Conservation (phyloP, 306 rosid genomes). For the Argentina anserina region DNA sequence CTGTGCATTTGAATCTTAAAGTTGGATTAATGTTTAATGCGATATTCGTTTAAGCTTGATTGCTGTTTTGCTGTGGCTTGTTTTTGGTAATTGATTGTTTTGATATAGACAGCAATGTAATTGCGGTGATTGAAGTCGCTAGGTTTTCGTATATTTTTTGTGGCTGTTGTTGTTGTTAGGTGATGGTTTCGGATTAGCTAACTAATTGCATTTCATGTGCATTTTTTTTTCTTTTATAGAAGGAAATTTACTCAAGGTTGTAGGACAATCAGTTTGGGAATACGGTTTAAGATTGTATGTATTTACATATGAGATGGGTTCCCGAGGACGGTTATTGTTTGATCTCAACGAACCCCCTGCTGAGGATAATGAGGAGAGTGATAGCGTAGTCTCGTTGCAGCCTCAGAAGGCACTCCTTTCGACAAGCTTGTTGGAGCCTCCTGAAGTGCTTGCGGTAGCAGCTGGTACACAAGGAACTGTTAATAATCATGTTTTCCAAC, state of each 20-base stretch:
- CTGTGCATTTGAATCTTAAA: background rate
- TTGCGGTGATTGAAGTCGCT: background rate
- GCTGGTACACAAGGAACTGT: slow-evolving; percentile 50
- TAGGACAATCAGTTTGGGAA: slow-evolving; percentile 7
- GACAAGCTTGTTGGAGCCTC: slow-evolving; percentile 40
- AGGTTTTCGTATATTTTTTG: background rate
- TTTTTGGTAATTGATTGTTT: background rate
- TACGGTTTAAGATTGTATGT: slow-evolving; percentile 52
- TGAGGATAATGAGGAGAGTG: slow-evolving; percentile 73
- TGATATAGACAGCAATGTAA: background rate
- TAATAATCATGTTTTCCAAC: slow-evolving; percentile 74
- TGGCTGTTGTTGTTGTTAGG: background rate
- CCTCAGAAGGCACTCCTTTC: slow-evolving; percentile 72
- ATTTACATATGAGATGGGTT: slow-evolving; percentile 93
- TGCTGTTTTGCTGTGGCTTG: background rate
- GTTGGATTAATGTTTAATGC: background rate
- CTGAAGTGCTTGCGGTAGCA: slow-evolving; percentile 50
- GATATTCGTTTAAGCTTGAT: background rate
- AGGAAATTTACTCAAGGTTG: slow-evolving; percentile 29
- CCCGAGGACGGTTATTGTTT: slow-evolving; percentile 82
- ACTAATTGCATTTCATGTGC: slow-evolving; percentile 49
- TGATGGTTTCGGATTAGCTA: slow-evolving; percentile 4
- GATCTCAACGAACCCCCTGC: slow-evolving; percentile 96
- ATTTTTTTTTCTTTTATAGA: slow-evolving; percentile 19
- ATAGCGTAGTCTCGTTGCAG: slow-evolving; percentile 41